Percentiles rank a stretch among this genome's conserved stretches.
Evolutionary conservation across 495 filamentous ascomycete genomes (phyloP).

Genomic region (Aspergillus asperescens): DNA sequence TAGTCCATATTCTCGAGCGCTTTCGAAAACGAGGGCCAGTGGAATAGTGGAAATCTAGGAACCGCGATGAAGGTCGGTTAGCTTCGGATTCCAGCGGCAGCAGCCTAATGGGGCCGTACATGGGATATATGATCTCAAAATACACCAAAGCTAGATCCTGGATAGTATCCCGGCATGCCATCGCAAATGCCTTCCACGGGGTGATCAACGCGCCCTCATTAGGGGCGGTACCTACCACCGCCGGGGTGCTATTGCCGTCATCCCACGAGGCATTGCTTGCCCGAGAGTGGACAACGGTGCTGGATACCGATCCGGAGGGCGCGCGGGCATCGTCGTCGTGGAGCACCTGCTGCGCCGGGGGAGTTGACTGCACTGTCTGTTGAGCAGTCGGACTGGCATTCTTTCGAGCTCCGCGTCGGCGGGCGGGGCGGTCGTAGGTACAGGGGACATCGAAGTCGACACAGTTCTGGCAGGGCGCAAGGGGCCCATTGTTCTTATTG

Average conservation of each 20-base stretch:
- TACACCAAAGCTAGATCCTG: background rate
- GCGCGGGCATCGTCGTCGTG: background rate
- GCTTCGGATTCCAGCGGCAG: background rate
- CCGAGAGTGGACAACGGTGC: background rate
- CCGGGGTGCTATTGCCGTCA: background rate
- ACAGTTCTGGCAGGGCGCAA: constrained; percentile 4
- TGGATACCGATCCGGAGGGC: background rate
- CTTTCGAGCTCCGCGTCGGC: background rate
- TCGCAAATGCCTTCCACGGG: constrained; percentile 2
- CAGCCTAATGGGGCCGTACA: background rate
- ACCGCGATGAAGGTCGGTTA: background rate
- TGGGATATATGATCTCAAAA: constrained; percentile 1
- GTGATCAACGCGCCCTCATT: background rate
- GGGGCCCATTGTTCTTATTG: constrained; percentile 1
- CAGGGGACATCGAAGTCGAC: background rate
- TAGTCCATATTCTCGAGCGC: constrained; percentile 1
- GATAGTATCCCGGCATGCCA: background rate
- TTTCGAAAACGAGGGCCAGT: constrained; percentile 1
- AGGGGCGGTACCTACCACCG: background rate
- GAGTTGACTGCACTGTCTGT: background rate
- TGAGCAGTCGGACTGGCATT: background rate
- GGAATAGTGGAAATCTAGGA: background rate
- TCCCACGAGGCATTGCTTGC: background rate
- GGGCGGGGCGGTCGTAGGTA: background rate
- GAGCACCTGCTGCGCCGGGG: background rate